phyloP scores from a whole-genome alignment of 1,284 basidiomycete species.

The Marasmius tenuissimus region DNA sequence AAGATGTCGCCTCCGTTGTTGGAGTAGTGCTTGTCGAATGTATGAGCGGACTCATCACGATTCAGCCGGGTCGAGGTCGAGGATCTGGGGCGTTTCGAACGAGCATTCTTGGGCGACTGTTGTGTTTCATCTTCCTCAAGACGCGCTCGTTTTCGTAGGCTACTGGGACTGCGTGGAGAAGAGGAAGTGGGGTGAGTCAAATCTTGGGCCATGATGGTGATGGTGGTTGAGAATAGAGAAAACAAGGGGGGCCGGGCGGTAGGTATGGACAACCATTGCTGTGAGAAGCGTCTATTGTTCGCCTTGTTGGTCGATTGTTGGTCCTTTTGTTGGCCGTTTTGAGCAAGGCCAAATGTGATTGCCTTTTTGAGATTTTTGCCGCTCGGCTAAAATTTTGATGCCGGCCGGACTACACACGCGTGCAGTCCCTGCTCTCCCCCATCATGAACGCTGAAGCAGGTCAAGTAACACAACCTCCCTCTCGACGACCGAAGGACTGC shows the following conservation, averaged over 20 bases:
- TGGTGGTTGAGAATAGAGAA: neutral
- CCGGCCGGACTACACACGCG: neutral
- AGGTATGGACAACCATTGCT: too few species aligned
- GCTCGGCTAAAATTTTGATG: neutral
- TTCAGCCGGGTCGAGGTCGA: neutral
- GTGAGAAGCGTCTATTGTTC: too few species aligned
- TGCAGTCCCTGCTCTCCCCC: neutral
- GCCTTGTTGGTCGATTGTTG: too few species aligned
- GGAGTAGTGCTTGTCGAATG: constrained; percentile 18
- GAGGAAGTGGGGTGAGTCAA: neutral
- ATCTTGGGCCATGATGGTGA: neutral
- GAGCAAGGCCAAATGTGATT: neutral
- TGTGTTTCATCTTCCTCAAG: neutral
- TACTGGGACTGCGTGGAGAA: neutral
- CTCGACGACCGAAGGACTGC: constrained; percentile 36
- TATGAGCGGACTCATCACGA: neutral
- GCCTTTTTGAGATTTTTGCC: neutral
- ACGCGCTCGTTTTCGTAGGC: neutral
- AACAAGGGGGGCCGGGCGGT: neutral
- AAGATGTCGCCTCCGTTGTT: constrained; percentile 24
- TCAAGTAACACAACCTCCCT: neutral
- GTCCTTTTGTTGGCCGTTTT: neutral
- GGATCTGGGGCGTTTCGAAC: neutral
- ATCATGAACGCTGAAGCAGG: constrained; percentile 11
- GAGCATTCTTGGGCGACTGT: neutral